Evolutionary conservation across 257 asterid genomes (phyloP).

Genomic region (Solanum neorickii): DNA sequence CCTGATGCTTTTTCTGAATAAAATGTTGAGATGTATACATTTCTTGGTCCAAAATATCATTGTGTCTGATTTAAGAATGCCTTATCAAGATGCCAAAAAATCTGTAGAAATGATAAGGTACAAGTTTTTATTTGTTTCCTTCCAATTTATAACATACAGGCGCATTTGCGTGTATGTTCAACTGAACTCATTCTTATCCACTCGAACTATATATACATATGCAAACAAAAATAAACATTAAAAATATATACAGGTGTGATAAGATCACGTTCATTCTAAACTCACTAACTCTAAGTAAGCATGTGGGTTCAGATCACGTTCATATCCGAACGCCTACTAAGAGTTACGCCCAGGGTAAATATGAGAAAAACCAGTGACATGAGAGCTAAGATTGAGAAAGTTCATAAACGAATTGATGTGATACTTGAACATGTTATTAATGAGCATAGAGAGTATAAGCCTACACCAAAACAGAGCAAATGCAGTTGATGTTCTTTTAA

Average conservation of each 20-base stretch:
- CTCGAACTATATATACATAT: background rate
- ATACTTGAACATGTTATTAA: constrained; percentile 15
- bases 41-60: background rate
- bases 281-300: background rate
- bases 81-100: background rate
- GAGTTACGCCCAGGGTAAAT: background rate
- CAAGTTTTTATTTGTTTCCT: background rate
- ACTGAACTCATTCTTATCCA: background rate
- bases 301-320: background rate
- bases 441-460: background rate
- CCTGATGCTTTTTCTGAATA: background rate
- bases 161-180: background rate
- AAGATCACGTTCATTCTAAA: background rate
- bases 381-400: background rate
- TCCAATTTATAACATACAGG: background rate
- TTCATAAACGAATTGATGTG: constrained; percentile 6
- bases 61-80: background rate
- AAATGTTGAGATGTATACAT: background rate
- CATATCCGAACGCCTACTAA: background rate
- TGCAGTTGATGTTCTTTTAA: constrained; percentile 12
- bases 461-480: background rate
- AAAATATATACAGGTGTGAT: background rate
- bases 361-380: background rate
- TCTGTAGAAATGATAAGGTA: background rate
- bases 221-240: background rate